Evolutionary conservation across 306 rosid species (phyloP).

Genomic region (Citrullus colocynthis): DNA sequence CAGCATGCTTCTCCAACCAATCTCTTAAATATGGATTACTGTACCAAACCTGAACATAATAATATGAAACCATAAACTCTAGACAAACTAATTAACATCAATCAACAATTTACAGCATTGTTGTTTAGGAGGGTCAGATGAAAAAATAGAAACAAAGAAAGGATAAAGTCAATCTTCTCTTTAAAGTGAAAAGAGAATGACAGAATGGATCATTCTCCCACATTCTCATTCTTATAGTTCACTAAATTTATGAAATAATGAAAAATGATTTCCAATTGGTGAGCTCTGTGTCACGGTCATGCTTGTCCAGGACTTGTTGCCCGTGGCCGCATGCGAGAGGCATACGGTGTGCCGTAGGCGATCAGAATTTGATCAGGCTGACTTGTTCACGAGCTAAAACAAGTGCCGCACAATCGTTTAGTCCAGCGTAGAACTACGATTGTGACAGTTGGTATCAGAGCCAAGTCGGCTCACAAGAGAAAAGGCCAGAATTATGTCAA

Average conservation of each 20-base stretch:
- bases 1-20: slow-evolving; percentile 72
- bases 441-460: too few species aligned
- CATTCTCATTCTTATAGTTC: neutral
- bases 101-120: neutral
- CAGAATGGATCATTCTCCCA: neutral
- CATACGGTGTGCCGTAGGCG: too few species aligned
- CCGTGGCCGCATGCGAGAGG: too few species aligned
- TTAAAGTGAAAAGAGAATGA: neutral
- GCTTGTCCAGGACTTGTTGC: too few species aligned
- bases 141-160: neutral
- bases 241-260: neutral
- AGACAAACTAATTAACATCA: neutral
- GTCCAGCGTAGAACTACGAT: too few species aligned
- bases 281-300: too few species aligned
- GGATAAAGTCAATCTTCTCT: neutral
- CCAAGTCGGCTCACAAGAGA: too few species aligned
- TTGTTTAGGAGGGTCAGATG: neutral
- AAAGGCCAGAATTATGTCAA: too few species aligned
- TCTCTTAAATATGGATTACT: slow-evolving; percentile 72
- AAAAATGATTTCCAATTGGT: neutral
- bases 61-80: slow-evolving; percentile 13
- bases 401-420: too few species aligned
- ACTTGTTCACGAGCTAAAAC: too few species aligned
- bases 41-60: slow-evolving; percentile 54
- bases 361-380: too few species aligned